phyloP scores from a whole-genome alignment of 116 monocot genomes.

The Trichopus zeylanicus region DNA sequence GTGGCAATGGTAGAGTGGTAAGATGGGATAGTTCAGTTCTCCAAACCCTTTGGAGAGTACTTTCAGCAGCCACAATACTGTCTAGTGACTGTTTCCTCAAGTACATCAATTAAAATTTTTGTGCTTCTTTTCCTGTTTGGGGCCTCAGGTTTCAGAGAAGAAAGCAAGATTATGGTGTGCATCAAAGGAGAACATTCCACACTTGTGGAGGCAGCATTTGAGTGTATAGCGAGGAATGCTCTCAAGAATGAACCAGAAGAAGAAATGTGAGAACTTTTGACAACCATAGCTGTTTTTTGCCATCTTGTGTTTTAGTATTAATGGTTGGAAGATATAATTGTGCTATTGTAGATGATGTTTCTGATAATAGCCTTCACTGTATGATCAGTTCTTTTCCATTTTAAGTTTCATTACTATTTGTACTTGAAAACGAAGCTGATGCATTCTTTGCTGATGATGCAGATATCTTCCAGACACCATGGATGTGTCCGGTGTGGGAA shows the following conservation, averaged over 20 bases:
- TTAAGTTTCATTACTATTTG: neutral
- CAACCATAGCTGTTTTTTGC: too few species aligned
- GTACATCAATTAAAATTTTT: neutral
- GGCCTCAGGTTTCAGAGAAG: conserved; percentile 52
- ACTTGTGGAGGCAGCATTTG: conserved; percentile 68
- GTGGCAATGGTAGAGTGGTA: conserved; percentile 88
- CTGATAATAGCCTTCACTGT: too few species aligned
- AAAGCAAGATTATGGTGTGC: conserved; percentile 62
- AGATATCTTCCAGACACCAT: conserved; percentile 36
- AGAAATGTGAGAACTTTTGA: conserved; percentile 42
- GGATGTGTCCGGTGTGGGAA: conserved; percentile 32
- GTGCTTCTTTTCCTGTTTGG: neutral
- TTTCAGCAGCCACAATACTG: too few species aligned
- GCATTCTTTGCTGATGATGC: neutral
- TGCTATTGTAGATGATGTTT: too few species aligned
- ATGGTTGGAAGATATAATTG: too few species aligned
- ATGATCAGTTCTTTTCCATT: too few species aligned
- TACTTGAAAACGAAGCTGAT: neutral
- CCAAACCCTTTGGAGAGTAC: neutral
- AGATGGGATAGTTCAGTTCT: conserved; percentile 4
- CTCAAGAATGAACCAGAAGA: conserved; percentile 69
- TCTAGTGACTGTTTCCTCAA: too few species aligned
- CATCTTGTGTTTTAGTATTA: too few species aligned
- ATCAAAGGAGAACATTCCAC: conserved; percentile 61
- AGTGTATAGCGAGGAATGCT: conserved; percentile 55